These are phyloP conservation scores for Cordyceps cicadae DNA, from an alignment of 2,329 filamentous ascomycete genomes.

Conservation along the genomic window DNA sequence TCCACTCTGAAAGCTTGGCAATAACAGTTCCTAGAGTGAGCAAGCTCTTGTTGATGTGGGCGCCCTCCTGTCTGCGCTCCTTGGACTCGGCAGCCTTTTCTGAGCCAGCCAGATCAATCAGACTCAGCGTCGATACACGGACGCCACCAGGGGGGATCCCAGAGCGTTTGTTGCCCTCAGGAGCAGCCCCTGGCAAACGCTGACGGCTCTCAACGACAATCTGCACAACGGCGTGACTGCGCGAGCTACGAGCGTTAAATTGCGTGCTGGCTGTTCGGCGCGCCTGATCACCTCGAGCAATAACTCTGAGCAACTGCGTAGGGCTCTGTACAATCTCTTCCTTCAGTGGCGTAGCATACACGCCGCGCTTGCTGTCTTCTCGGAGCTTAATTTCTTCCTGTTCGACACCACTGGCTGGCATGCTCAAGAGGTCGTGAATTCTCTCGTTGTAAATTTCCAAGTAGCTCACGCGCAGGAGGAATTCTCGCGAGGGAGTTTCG, in stretches of 20 bases:
- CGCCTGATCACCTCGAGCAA: conserved; percentile 86
- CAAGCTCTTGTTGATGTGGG: conserved; percentile 97
- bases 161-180: conserved; percentile 55
- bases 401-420: conserved; percentile 51
- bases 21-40: conserved; percentile 94
- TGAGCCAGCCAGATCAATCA: conserved; percentile 94
- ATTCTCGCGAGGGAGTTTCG: conserved; percentile 90
- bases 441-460: conserved; percentile 98
- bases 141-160: conserved; percentile 77
- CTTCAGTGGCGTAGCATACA: conserved; percentile 92
- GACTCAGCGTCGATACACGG: conserved; percentile 84
- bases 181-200: conserved; percentile 53
- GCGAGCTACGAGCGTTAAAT: conserved; percentile 92
- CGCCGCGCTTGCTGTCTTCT: conserved; percentile 91
- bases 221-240: conserved; percentile 96
- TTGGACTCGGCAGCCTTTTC: conserved; percentile 94
- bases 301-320: conserved; percentile 87
- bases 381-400: conserved; percentile 96
- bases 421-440: conserved; percentile 86
- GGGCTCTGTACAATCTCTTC: conserved; percentile 98
- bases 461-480: conserved; percentile 91
- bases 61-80: conserved; percentile 86
- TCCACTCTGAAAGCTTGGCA: conserved; percentile 79
- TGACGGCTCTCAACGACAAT: conserved; percentile 97
- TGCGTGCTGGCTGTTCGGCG: conserved; percentile 89